These are phyloP conservation scores for Pythium pyrilobum DNA, from an alignment of 352 stramenopile species.

Conservation along the genomic window DNA sequence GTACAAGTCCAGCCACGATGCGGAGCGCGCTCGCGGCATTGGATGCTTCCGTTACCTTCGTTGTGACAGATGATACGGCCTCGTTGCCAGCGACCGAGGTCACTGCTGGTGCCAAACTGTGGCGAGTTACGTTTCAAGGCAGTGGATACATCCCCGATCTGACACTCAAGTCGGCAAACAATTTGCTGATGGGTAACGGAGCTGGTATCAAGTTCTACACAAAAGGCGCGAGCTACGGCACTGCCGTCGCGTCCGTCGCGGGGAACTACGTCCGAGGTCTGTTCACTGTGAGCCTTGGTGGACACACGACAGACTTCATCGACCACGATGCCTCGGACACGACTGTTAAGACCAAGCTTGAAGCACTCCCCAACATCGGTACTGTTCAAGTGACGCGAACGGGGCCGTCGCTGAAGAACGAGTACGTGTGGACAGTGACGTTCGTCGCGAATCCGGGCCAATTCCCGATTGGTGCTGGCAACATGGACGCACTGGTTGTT, in stretches of 20 bases:
- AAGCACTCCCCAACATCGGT: constrained; percentile 92
- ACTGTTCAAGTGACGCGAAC: constrained; percentile 82
- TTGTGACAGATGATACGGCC: constrained; percentile 59
- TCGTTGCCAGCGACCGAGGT: constrained; percentile 32
- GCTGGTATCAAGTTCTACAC: constrained; percentile 77
- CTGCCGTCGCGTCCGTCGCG: constrained; percentile 43
- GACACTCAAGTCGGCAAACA: constrained; percentile 64
- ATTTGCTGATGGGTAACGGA: constrained; percentile 84
- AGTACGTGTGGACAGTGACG: constrained; percentile 93
- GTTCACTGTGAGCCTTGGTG: constrained; percentile 88
- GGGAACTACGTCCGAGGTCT: constrained; percentile 88
- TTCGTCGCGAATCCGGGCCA: constrained; percentile 91
- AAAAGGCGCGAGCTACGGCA: constrained; percentile 35
- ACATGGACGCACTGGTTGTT: constrained; percentile 39
- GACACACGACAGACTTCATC: constrained; percentile 86
- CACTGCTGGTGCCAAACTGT: constrained; percentile 59
- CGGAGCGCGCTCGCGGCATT: constrained; percentile 70
- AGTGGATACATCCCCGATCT: constrained; percentile 89
- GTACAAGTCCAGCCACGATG: constrained; percentile 35
- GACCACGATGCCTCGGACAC: constrained; percentile 91
- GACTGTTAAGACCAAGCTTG: constrained; percentile 86
- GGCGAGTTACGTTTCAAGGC: constrained; percentile 88
- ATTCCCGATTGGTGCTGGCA: constrained; percentile 81
- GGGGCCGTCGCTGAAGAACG: constrained; percentile 79
- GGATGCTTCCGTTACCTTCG: constrained; percentile 70